These are phyloP conservation scores for Filosporella fistucella DNA, from an alignment of 495 filamentous ascomycete genomes.

Conservation along the genomic window DNA sequence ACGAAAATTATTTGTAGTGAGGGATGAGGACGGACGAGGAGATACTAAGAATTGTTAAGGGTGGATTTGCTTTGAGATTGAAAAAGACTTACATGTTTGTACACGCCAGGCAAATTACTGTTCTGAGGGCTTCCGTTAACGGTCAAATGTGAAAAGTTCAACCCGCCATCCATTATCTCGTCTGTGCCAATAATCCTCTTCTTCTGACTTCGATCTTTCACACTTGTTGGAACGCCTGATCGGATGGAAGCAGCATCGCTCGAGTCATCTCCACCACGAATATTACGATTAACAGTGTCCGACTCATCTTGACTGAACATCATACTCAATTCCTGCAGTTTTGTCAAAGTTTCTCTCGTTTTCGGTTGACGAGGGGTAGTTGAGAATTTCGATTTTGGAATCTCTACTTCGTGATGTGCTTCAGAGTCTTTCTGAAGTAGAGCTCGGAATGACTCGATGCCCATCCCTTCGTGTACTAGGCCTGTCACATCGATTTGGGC, in stretches of 20 bases:
- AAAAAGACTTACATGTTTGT: conserved; percentile 9
- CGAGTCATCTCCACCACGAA: conserved; percentile 3
- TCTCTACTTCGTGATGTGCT: not conserved
- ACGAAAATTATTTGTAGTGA: conserved; percentile 61
- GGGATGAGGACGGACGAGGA: conserved; percentile 57
- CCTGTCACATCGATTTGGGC: conserved; percentile 56
- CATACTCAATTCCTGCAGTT: conserved; percentile 53
- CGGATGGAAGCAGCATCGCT: not conserved
- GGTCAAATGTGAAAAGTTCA: conserved; percentile 2
- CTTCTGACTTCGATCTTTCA: not conserved
- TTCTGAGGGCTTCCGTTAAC: not conserved
- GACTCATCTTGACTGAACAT: conserved; percentile 54
- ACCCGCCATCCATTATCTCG: not conserved
- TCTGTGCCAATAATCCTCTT: conserved; percentile 10
- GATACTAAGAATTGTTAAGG: conserved; percentile 37
- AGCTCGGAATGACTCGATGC: conserved; percentile 52
- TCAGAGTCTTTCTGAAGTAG: conserved; percentile 28
- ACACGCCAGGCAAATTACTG: conserved; percentile 5
- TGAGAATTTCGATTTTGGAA: not conserved
- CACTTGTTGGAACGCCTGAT: not conserved
- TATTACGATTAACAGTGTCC: conserved; percentile 21
- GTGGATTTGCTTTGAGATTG: not conserved
- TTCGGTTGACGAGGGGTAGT: not conserved
- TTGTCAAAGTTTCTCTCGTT: conserved; percentile 28
- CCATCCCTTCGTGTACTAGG: conserved; percentile 50